phyloP scores from a whole-genome alignment of 2,329 filamentous ascomycete species.

The Penicillium sp. region DNA sequence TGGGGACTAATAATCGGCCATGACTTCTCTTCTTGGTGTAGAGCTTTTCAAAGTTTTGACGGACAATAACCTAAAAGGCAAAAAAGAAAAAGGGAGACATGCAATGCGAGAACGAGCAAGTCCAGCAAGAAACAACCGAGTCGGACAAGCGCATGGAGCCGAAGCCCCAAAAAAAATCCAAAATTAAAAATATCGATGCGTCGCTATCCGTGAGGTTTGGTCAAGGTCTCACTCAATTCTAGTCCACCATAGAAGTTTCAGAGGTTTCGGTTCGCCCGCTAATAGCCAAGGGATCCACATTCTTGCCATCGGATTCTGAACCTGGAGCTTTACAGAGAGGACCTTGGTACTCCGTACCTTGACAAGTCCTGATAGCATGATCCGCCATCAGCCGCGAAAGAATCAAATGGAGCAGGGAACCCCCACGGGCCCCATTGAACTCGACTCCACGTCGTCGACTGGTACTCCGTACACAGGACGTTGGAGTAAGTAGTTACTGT shows the following conservation, averaged over 20 bases:
- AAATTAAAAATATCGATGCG: not conserved
- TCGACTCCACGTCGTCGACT: not conserved
- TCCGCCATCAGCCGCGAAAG: not conserved
- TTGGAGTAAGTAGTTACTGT: not conserved
- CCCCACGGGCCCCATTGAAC: not conserved
- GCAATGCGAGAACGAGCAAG: not conserved
- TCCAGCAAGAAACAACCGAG: not conserved
- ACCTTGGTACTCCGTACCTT: not conserved
- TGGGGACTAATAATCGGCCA: slow-evolving; percentile 7
- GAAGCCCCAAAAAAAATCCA: not conserved
- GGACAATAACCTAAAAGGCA: not conserved
- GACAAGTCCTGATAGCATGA: not conserved
- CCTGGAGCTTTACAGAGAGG: not conserved
- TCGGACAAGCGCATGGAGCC: not conserved
- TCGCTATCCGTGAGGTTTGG: not conserved
- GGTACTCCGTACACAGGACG: too few species aligned
- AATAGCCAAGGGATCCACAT: not conserved
- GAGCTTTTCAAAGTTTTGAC: not conserved
- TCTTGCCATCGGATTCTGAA: too few species aligned
- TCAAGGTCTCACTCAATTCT: not conserved
- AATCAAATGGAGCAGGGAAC: not conserved
- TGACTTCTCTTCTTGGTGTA: slow-evolving; percentile 14
- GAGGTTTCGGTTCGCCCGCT: not conserved
- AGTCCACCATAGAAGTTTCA: not conserved
- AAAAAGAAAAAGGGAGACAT: not conserved